Base-by-base conservation (phyloP, 1,139 yeast genomes). In the Geotrichum carabidarum region DNA sequence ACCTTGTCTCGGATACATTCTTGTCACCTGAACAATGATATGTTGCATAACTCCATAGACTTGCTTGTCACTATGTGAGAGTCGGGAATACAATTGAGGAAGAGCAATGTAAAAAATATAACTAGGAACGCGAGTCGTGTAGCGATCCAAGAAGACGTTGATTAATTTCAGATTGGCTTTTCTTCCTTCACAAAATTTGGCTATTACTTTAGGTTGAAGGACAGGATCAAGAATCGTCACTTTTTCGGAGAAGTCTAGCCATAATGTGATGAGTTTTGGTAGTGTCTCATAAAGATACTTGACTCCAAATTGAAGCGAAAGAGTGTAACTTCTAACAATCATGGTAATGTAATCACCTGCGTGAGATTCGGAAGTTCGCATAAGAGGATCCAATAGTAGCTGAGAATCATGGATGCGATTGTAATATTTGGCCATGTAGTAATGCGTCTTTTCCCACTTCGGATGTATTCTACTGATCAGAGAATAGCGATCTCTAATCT, bases 261-360 rank as follows among this genome's bases (percentile, higher is more conserved):
- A 94, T 17, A 90, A 78, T 0, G 97, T 91, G 6, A 93, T 78
- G 30, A 90, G 79, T 65, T 90, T 90, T 0, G 99, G 99, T 22
- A 94, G 72, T 0, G 95, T 87, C 69, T 94, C 98, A 64, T 84
- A 84, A 3, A 88, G 78, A 65, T 82, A 86, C 48, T 80, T 78
- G 7, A 83, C 77, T 0, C 95, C 94, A 55, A 78, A 78, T 14
- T 81, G 80, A 50, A 91, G 78, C 0, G 96, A 84, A 35, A 80
- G 76, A 41, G 86, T 71, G 62, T 87, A 89, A 54, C 80, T 78
- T 7, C 79, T 71, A 7, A 90, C 81, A 31, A 90, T 82, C 38
- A 79, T 79, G 31, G 74, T 78, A 62, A 88, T 93, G 60, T 82
- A 77, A n/a, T 76, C 76, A 0, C 97, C 98, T 51, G 62, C 65